phyloP scores from a whole-genome alignment of 305 asterid genomes.

The Solanum hybrid region DNA sequence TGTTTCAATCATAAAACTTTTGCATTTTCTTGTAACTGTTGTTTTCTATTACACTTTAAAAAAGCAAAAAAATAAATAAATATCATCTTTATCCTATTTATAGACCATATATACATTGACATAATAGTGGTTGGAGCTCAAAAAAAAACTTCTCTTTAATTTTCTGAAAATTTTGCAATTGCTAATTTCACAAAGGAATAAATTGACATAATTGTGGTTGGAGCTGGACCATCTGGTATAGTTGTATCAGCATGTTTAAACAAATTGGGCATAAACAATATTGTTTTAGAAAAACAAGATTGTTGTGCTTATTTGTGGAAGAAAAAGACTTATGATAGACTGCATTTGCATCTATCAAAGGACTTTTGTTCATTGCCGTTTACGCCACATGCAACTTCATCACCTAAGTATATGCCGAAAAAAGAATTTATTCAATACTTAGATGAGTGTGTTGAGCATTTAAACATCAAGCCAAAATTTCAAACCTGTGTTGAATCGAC shows the following conservation, averaged over 20 bases:
- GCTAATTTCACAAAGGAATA: neutral
- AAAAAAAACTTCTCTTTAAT: neutral
- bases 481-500: neutral
- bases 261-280: neutral
- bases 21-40: too few relatives aligned
- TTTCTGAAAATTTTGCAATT: neutral
- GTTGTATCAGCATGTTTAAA: neutral
- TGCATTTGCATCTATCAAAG: slow-evolving; percentile 13
- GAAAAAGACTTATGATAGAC: slow-evolving; percentile 5
- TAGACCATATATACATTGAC: neutral
- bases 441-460: neutral
- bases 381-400: neutral
- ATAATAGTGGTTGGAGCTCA: too few relatives aligned
- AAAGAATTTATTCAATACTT: slow-evolving; percentile 1
- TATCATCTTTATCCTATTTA: too few relatives aligned
- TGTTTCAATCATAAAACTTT: neutral
- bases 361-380: slow-evolving; percentile 6
- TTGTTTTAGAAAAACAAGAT: slow-evolving; percentile 14
- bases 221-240: too few relatives aligned
- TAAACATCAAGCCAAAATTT: neutral
- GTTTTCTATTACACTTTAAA: too few relatives aligned
- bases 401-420: neutral
- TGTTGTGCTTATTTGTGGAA: slow-evolving; percentile 14
- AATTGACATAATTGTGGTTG: neutral
- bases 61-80: too few relatives aligned